These are phyloP conservation scores for Chrysanthemum makinoi DNA, from an alignment of 129 eudicot genomes.

Conservation along the genomic window DNA sequence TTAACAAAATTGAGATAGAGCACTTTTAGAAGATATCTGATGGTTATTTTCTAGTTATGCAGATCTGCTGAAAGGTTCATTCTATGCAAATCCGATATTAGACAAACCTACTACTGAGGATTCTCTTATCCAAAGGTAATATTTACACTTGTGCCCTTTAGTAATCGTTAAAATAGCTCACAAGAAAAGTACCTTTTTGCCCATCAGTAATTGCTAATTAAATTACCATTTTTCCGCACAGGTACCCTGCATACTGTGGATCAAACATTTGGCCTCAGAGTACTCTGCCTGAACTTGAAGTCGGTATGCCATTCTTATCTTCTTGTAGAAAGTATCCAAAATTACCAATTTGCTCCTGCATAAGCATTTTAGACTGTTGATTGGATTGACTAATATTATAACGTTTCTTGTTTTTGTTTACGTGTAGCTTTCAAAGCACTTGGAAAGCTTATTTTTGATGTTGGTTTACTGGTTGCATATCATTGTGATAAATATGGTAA, in stretches of 20 bases:
- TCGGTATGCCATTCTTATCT: slow-evolving; percentile 48
- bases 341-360: slow-evolving; percentile 6
- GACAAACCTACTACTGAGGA: slow-evolving; percentile 69
- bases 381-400: neutral
- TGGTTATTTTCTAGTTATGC: slow-evolving; percentile 27
- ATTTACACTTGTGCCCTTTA: slow-evolving; percentile 7
- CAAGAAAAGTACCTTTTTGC: slow-evolving; percentile 6
- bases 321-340: neutral
- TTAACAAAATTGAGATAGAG: neutral
- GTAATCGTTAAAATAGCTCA: neutral
- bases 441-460: slow-evolving; percentile 85
- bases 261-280: slow-evolving; percentile 81
- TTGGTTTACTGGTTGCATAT: slow-evolving; percentile 75
- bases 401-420: no score
- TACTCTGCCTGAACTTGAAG: slow-evolving; percentile 88
- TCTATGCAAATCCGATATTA: slow-evolving; percentile 85
- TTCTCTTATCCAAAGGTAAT: slow-evolving; percentile 58
- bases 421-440: slow-evolving; percentile 76
- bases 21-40: neutral
- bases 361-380: slow-evolving; percentile 5
- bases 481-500: slow-evolving; percentile 90
- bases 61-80: slow-evolving; percentile 93
- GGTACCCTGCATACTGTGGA: slow-evolving; percentile 98
- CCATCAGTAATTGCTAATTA: neutral
- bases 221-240: slow-evolving; percentile 21